Base-by-base conservation (phyloP, 2,329 filamentous ascomycete species). In the Botrytis byssoidea region DNA sequence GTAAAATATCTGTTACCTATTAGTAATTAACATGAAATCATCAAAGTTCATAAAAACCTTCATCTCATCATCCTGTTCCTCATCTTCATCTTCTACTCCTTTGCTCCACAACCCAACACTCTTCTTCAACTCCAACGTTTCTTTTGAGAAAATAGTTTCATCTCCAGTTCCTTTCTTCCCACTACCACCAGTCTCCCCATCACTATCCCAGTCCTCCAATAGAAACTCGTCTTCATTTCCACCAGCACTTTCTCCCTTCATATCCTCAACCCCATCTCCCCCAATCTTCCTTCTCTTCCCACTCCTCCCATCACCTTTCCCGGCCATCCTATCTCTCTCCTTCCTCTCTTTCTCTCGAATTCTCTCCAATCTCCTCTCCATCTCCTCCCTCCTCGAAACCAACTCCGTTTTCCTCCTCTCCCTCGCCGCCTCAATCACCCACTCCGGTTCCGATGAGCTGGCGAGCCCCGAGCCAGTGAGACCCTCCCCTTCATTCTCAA, bases 171-270 rank as follows among this genome's bases (percentile, higher is more conserved):
- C 66, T 12, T 12, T 32, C 57, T 74, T 80, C 35, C 74, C 76
- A 20, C 76, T 71, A 25, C 75, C 82, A n/a, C 74, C 77, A 20
- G 79, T 77, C 40, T 91, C 89, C 25, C 83, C 79, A 72, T 90
- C 90, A 78, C 90, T 92, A 10, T 92, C 86, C 78, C 93, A 93
- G 72, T 93, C 90, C 37, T 92, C 90, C 2, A 93, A 83, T 51
- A 88, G 82, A 77, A 91, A 93, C 57, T 87, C 85, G 6, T 85
- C 84, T 51, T 91, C 90, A 46, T 92, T 89, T 44, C 18, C 18
- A 29, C 9, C 16, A 65, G 4, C 20, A 20, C 25, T 86, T 83
- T 32, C 83, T 83, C 16, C 73, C 72, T 29, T 18, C 4, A 10
- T 2, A 37, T 75, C 69, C 61, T 76, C 73, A 29, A 75, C 72